phyloP scores from a whole-genome alignment of 441 rosid genomes.

The Raphanus hybrid region DNA sequence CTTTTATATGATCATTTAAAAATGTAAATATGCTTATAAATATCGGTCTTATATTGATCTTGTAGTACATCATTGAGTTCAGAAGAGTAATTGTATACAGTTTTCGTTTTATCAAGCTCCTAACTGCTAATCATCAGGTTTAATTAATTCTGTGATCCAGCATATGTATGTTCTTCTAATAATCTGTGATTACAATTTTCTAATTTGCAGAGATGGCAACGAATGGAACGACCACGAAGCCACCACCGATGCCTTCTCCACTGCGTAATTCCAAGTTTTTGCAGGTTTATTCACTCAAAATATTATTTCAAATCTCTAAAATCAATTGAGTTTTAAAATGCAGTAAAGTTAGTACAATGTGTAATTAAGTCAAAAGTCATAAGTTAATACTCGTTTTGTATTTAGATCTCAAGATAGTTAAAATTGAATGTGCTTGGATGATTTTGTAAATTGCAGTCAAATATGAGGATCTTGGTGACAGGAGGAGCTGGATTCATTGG shows the following conservation, averaged over 20 bases:
- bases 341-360: background rate
- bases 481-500: constrained; percentile 99
- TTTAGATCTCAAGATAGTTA: too few species aligned
- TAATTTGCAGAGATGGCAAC: constrained; percentile 68
- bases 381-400: too few species aligned
- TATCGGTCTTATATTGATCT: constrained; percentile 33
- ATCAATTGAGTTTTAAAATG: background rate
- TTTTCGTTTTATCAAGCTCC: constrained; percentile 21
- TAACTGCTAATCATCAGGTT: constrained; percentile 23
- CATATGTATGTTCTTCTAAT: constrained; percentile 3
- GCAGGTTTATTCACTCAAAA: constrained; percentile 57
- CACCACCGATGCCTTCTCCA: constrained; percentile 93
- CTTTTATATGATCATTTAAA: background rate
- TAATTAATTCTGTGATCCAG: constrained; percentile 2
- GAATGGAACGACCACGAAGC: constrained; percentile 50
- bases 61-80: constrained; percentile 35
- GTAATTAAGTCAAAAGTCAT: too few species aligned
- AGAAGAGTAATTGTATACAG: constrained; percentile 25
- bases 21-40: constrained; percentile 45
- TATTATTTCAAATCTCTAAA: background rate
- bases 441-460: constrained; percentile 51
- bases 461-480: constrained; percentile 92
- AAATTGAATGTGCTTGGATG: too few species aligned
- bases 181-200: constrained; percentile 3
- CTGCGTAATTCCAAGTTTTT: constrained; percentile 87